Evolutionary conservation across 176 grass and related monocot species (phyloP).

Genomic region (Secale cereale): DNA sequence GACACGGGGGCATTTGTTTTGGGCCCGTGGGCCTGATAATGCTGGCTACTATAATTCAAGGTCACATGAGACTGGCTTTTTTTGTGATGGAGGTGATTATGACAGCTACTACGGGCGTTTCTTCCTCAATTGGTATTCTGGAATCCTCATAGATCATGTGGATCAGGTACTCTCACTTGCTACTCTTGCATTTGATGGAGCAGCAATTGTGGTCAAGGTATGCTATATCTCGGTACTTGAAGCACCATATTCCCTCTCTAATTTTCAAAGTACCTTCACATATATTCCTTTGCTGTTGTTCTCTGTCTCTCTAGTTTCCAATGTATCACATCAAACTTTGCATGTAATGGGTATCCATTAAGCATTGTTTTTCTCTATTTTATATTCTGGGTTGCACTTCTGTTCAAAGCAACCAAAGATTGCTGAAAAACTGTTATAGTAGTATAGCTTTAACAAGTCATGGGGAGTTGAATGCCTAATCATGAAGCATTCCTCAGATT

Average conservation of each 20-base stretch:
- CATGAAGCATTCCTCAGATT: background rate
- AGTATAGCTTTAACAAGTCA: background rate
- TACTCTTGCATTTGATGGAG: conserved; percentile 85
- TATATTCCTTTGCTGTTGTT: background rate
- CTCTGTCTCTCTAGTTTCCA: background rate
- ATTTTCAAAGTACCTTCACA: background rate
- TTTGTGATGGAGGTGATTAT: conserved; percentile 90
- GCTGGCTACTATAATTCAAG: conserved; percentile 95
- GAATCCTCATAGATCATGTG: conserved; percentile 65
- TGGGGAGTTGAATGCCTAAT: background rate
- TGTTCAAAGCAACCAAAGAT: conserved; percentile 10
- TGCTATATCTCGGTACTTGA: background rate
- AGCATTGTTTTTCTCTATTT: background rate
- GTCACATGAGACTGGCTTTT: conserved; percentile 83
- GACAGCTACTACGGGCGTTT: conserved; percentile 85
- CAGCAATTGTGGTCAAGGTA: conserved; percentile 82
- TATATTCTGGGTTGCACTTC: background rate
- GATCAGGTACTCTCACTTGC: conserved; percentile 83
- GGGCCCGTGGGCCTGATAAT: conserved; percentile 89
- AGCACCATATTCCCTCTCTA: background rate
- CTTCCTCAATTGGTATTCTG: conserved; percentile 95
- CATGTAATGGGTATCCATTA: background rate
- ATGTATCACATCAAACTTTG: background rate
- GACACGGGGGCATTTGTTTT: conserved; percentile 77
- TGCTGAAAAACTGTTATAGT: background rate